Base-by-base conservation (phyloP, 177 flowering plant genomes). In the Vitis hybrid region DNA sequence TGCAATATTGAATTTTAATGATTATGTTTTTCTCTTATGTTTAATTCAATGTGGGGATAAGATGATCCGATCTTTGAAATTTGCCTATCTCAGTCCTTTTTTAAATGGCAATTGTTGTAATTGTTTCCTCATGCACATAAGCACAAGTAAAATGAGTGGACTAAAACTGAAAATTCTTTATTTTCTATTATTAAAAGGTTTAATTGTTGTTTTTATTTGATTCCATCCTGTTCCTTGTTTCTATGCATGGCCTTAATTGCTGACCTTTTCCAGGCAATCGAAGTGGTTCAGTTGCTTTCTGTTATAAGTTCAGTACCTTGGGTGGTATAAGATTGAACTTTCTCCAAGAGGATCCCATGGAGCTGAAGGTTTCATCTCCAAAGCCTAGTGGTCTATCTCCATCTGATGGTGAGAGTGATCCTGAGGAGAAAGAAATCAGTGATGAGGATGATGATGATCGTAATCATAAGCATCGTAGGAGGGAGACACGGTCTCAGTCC, bases 381-480 rank as follows among this genome's bases (percentile, higher is more conserved):
- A 85, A 86, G 72, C 75, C 72, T n/a, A 86, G 72, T 39, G 82
- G 67, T 26, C 76, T 83, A 79, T 85, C 91, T 73, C 78, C 91
- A 69, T 71, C 89, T 73, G 90, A 83, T 76, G 77, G 73, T 72
- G 70, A 14, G 11, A 86, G 85, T 81, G 91, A 91, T 81, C 81
- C 85, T 26, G 94, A 92, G 65, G 93, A 93, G 69, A 90, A 89
- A 75, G 98, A 90, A 73, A 70, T 90, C 64, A 91, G 88, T 73
- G 99, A 91, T 72, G 96, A 91, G 70, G 97, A 91, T 65, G 99
- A 94, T 75, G 97, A 92, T 78, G 97, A 94, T 72, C 94, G 98
- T 74, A 94, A 94, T 75, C 97, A 91, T 78, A 94, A 94, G 84
- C 99, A 90, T 79, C 92, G 98, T n/a, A 86, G 92, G 70, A 73